Conservation (phyloP, 2,329 filamentous ascomycete genomes). For the Dactylellina cionopaga region DNA sequence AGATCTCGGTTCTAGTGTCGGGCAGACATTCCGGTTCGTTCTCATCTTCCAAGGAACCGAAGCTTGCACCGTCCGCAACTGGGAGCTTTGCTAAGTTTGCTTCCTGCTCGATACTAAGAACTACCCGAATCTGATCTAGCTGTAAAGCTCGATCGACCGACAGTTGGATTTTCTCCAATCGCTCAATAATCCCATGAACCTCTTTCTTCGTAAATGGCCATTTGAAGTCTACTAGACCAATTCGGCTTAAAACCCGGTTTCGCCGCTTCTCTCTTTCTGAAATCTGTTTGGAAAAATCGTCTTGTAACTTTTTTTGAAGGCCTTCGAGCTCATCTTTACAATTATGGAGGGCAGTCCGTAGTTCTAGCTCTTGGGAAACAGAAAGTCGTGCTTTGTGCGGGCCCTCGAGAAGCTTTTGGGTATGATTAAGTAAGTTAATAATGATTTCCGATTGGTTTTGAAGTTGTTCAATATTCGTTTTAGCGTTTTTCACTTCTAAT, state of each 20-base stretch:
- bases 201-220: constrained; percentile 17
- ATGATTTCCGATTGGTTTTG: neutral
- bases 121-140: constrained; percentile 7
- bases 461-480: neutral
- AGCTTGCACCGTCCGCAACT: constrained; percentile 51
- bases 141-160: neutral
- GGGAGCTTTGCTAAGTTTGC: constrained; percentile 13
- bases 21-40: constrained; percentile 54
- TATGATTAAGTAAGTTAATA: neutral
- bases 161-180: neutral
- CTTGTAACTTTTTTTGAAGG: neutral
- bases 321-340: neutral
- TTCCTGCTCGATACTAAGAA: constrained; percentile 14
- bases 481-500: constrained; percentile 25
- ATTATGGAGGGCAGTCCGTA: neutral
- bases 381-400: neutral
- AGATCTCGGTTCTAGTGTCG: constrained; percentile 55
- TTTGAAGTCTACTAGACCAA: neutral
- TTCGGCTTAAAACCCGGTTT: neutral
- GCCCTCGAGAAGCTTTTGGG: neutral
- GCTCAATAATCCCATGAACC: neutral
- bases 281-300: neutral
- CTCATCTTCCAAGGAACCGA: constrained; percentile 53
- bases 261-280: neutral
- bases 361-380: neutral